A percentile compares a stretch with the other conserved stretches of the same genome.
Conservation (phyloP, 208 protist species). For the Crithidia bombi region DNA sequence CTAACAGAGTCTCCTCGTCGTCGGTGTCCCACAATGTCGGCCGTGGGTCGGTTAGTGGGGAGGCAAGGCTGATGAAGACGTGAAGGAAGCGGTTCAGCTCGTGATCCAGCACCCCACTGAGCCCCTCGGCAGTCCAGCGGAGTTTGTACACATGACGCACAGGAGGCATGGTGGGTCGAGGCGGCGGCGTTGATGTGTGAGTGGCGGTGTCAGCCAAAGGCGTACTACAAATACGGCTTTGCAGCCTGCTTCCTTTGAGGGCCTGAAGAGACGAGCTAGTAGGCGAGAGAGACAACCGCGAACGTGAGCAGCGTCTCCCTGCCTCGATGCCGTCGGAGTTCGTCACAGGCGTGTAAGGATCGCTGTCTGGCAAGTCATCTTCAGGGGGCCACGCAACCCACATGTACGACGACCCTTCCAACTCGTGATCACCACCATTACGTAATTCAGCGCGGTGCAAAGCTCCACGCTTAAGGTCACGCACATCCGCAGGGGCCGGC, state of each 20-base stretch:
- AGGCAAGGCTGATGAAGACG: conserved; percentile 66
- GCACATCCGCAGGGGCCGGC: background rate
- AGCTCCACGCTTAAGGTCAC: background rate
- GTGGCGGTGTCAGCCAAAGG: too few species aligned
- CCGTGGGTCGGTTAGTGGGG: conserved; percentile 29
- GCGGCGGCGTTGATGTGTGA: background rate
- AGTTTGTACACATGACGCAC: conserved; percentile 43
- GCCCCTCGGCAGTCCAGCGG: conserved; percentile 46
- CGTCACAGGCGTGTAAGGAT: too few species aligned
- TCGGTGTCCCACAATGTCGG: background rate
- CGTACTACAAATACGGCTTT: too few species aligned
- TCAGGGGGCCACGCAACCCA: conserved; percentile 8
- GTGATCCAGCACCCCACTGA: conserved; percentile 41
- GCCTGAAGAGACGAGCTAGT: too few species aligned
- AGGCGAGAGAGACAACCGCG: too few species aligned
- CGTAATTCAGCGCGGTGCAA: background rate
- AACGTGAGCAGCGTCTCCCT: too few species aligned
- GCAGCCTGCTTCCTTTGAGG: too few species aligned
- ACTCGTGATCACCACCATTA: background rate
- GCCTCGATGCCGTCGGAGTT: too few species aligned
- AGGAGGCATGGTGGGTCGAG: conserved; percentile 40
- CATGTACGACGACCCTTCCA: too few species aligned
- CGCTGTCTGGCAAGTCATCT: too few species aligned
- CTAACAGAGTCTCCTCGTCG: too few species aligned
- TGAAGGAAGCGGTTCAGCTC: conserved; percentile 69